Conservation (phyloP, 768 basidiomycete genomes). For the Mrakia gelida region DNA sequence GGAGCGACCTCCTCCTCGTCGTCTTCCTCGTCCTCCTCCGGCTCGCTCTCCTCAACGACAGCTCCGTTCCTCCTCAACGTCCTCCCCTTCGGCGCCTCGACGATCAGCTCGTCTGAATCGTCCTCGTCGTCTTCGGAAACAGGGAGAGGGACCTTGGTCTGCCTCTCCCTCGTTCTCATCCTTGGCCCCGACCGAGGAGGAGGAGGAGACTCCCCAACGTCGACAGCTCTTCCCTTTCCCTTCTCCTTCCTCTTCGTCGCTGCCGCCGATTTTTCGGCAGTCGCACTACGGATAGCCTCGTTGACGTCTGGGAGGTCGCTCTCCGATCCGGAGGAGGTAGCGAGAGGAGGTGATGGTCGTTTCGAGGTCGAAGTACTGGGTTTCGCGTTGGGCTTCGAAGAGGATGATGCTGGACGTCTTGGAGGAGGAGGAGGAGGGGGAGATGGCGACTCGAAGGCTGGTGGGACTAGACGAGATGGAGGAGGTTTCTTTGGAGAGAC, state of each 20-base stretch:
- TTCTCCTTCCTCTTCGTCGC: background rate
- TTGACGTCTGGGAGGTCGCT: background rate
- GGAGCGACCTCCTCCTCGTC: background rate
- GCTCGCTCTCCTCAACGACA: background rate
- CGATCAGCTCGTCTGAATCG: no score
- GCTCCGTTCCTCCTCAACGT: background rate
- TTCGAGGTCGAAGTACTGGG: background rate
- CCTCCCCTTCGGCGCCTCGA: background rate
- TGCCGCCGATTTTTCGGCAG: background rate
- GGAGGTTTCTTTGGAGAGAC: background rate
- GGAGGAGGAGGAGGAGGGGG: background rate
- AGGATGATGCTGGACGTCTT: background rate
- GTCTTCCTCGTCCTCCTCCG: background rate
- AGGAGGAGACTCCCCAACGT: background rate
- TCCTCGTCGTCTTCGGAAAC: no score
- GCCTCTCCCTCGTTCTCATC: no score
- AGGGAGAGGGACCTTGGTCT: no score
- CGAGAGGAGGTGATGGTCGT: background rate
- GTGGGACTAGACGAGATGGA: background rate
- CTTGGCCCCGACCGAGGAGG: no score
- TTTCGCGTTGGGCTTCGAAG: background rate
- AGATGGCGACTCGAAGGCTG: background rate
- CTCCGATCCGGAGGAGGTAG: background rate
- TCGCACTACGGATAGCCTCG: background rate
- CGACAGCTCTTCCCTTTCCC: background rate